Conservation (phyloP, 2,329 filamentous ascomycete genomes). For the Tolypocladium endophyticum region DNA sequence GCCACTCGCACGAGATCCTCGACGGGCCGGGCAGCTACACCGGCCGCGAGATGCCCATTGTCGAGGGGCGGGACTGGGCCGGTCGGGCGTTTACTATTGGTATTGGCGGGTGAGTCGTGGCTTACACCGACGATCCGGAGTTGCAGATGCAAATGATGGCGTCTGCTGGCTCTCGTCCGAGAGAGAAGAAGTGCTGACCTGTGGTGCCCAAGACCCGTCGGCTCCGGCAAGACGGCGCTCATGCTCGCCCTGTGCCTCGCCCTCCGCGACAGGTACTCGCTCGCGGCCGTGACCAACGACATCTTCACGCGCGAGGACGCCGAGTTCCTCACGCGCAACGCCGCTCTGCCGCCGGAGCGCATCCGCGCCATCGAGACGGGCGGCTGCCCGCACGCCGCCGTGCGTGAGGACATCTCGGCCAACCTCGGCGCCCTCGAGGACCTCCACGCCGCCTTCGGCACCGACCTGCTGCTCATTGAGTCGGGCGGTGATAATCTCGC, state of each 20-base stretch:
- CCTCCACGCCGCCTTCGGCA: conserved; percentile 66
- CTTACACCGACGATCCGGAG: not conserved
- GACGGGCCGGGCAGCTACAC: conserved; percentile 86
- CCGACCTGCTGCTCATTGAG: conserved; percentile 87
- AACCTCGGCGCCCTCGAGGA: conserved; percentile 91
- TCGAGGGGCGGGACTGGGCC: conserved; percentile 77
- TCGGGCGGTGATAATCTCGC: conserved; percentile 93
- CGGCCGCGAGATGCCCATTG: conserved; percentile 84
- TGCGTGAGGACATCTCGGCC: conserved; percentile 89
- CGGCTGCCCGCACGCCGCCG: conserved; percentile 91
- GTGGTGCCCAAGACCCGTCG: conserved; percentile 59
- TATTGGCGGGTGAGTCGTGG: conserved; percentile 72
- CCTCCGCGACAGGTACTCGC: conserved; percentile 69
- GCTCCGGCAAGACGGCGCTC: conserved; percentile 91
- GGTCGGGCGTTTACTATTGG: conserved; percentile 91
- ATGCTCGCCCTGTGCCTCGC: conserved; percentile 89
- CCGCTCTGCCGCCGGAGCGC: conserved; percentile 68
- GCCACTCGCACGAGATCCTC: conserved; percentile 92
- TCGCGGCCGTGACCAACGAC: conserved; percentile 96
- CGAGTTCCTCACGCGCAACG: conserved; percentile 86
- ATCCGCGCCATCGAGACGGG: conserved; percentile 97
- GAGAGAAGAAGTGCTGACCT: not conserved
- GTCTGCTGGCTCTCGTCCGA: not conserved
- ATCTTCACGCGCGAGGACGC: conserved; percentile 98
- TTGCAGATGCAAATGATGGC: not conserved